These are phyloP conservation scores for Stemphylium vesicarium DNA, from an alignment of 2,329 filamentous ascomycete species.

Conservation along the genomic window DNA sequence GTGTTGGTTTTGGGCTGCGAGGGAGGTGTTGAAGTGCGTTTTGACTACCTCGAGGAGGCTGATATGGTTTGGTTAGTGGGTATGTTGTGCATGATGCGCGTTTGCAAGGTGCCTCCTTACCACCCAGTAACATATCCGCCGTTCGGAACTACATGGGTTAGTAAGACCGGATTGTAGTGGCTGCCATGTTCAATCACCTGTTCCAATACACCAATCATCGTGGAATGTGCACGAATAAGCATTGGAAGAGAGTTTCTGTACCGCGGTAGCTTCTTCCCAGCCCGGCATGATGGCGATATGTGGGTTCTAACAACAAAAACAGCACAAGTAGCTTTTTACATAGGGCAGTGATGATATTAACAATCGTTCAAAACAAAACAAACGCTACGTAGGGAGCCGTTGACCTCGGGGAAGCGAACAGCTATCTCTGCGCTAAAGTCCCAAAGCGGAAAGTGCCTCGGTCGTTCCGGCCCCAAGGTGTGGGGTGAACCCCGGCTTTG, in stretches of 20 bases:
- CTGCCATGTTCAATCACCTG: conserved; percentile 50
- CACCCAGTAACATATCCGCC: conserved; percentile 71
- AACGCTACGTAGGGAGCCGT: conserved; percentile 1
- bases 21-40: conserved; percentile 65
- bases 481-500: conserved; percentile 21
- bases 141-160: conserved; percentile 64
- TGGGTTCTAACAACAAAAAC: neutral
- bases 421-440: conserved; percentile 19
- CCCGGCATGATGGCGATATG: conserved; percentile 39
- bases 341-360: neutral
- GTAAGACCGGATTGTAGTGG: neutral
- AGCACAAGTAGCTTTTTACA: neutral
- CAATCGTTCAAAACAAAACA: neutral
- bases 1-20: conserved; percentile 64
- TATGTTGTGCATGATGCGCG: neutral
- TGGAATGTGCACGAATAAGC: conserved; percentile 64
- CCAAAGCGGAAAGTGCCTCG: conserved; percentile 29
- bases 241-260: conserved; percentile 59
- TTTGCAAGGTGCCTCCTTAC: neutral
- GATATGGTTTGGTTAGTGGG: neutral
- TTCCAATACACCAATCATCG: conserved; percentile 70
- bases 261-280: conserved; percentile 57
- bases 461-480: conserved; percentile 13
- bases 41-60: conserved; percentile 65
- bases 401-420: conserved; percentile 26